A percentile compares a stretch with the other conserved stretches of the same genome.
Conservation (phyloP, 2,329 filamentous ascomycete genomes). For the Chaetomium globosum region DNA sequence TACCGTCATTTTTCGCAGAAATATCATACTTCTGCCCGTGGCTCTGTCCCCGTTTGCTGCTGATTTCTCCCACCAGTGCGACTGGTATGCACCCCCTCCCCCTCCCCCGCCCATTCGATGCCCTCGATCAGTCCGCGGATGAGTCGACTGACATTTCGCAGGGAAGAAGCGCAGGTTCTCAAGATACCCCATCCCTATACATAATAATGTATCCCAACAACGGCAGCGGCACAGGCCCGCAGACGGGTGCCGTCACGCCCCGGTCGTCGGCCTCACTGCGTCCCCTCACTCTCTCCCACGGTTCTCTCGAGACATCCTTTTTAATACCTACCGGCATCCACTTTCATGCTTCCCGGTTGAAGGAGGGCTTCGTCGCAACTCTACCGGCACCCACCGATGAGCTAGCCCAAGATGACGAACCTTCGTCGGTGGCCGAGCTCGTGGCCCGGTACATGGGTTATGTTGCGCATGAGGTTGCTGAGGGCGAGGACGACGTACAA, state of each 20-base stretch:
- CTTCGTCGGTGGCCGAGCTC: slow-evolving; percentile 90
- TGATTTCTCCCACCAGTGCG: background rate
- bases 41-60: slow-evolving; percentile 11
- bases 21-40: background rate
- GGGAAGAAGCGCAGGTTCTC: slow-evolving; percentile 16
- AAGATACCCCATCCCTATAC: slow-evolving; percentile 53
- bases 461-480: slow-evolving; percentile 83
- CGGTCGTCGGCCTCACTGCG: slow-evolving; percentile 90
- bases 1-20: slow-evolving; percentile 1
- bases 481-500: slow-evolving; percentile 85
- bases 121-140: background rate
- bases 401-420: slow-evolving; percentile 96
- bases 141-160: background rate
- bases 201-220: slow-evolving; percentile 84
- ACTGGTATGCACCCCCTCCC: background rate
- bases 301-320: slow-evolving; percentile 94
- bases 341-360: slow-evolving; percentile 93
- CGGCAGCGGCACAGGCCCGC: slow-evolving; percentile 73
- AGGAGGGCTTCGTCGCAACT: slow-evolving; percentile 82
- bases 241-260: slow-evolving; percentile 96
- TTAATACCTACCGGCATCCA: slow-evolving; percentile 93
- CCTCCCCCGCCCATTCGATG: background rate
- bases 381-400: slow-evolving; percentile 93
- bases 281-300: slow-evolving; percentile 86
- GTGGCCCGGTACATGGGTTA: slow-evolving; percentile 93